Conservation (phyloP, 768 basidiomycete species). For the Lactifluus subvellereus region DNA sequence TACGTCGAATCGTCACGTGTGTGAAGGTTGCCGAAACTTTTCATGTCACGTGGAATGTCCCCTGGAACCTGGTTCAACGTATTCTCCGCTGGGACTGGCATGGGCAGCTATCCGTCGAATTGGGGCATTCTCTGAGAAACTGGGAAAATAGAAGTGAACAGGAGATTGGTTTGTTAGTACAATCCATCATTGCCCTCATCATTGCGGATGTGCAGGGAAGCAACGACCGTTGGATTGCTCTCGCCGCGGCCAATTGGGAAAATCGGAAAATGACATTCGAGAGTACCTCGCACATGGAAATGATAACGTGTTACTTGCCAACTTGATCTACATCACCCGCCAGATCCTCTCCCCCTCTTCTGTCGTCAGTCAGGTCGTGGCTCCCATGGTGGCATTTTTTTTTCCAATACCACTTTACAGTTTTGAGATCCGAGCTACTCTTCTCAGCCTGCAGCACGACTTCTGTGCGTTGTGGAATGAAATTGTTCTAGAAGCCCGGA, state of each 20-base stretch:
- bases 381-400: no score
- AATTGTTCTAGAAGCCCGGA: no score
- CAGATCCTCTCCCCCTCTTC: background rate
- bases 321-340: background rate
- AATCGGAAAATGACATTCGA: background rate
- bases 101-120: background rate
- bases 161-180: background rate
- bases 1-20: background rate
- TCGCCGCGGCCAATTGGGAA: background rate
- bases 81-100: no score
- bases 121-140: background rate
- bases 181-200: background rate
- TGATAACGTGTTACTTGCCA: background rate
- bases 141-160: background rate
- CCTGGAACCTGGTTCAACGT: no score
- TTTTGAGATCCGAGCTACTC: no score
- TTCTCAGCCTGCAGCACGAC: no score
- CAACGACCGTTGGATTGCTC: background rate
- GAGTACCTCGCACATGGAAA: background rate
- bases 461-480: no score
- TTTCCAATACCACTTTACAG: no score
- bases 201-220: background rate
- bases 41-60: background rate
- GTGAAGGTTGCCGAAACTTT: background rate
- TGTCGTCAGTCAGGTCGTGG: background rate